A percentile compares a stretch with the other conserved stretches of the same genome.
phyloP scores from a whole-genome alignment of 345 rosid species.

The Erucastrum elatum region DNA sequence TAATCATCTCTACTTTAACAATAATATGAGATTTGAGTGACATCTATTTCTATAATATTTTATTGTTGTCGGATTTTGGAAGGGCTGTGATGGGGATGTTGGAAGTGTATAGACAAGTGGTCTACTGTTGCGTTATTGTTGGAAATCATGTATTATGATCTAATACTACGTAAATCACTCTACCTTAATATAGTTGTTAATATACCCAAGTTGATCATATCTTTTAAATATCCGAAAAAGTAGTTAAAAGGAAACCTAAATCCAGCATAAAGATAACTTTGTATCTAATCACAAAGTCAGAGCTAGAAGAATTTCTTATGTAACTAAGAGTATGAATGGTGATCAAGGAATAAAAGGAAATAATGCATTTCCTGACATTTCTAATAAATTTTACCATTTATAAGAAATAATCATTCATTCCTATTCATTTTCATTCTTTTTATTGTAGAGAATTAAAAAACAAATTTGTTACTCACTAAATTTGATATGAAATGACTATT shows the following conservation, averaged over 20 bases:
- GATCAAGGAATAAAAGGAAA: too few species aligned
- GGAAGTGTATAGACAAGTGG: slow-evolving; percentile 29
- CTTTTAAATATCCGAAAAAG: background rate
- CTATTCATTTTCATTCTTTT: too few species aligned
- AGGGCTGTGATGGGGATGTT: slow-evolving; percentile 16
- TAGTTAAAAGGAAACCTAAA: background rate
- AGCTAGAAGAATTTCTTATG: background rate
- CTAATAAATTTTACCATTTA: too few species aligned
- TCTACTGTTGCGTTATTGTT: slow-evolving; percentile 2
- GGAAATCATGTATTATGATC: slow-evolving; percentile 15
- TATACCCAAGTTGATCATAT: background rate
- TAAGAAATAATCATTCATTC: too few species aligned
- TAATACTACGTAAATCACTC: background rate
- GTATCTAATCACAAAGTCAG: background rate
- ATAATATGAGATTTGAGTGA: slow-evolving; percentile 13
- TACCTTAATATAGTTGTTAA: background rate
- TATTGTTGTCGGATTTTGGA: slow-evolving; percentile 11
- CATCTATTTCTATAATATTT: slow-evolving; percentile 19
- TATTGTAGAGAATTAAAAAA: too few species aligned
- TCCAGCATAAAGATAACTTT: background rate
- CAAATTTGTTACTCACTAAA: too few species aligned
- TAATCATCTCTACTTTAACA: slow-evolving; percentile 14
- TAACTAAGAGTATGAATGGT: too few species aligned
- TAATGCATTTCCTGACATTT: too few species aligned
- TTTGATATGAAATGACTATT: too few species aligned